phyloP scores from a whole-genome alignment of 371 early-diverging fungal species.

The Mucor mucedo region DNA sequence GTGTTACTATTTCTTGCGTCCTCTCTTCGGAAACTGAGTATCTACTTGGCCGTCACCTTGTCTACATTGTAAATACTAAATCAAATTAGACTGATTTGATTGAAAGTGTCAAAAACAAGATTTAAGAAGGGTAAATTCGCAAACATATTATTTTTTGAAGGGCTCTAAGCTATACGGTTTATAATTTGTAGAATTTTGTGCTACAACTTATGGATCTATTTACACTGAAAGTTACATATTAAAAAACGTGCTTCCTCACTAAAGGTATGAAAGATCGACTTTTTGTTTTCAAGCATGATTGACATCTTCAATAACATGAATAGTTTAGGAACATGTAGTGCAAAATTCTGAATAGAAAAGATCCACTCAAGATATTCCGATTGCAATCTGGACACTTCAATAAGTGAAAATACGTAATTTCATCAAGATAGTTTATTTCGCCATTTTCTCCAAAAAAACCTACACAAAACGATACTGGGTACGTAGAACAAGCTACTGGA shows the following conservation, averaged over 20 bases:
- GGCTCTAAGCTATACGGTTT: slow-evolving; percentile 1
- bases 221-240: slow-evolving; percentile 11
- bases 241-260: slow-evolving; percentile 14
- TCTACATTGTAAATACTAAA: slow-evolving; percentile 3
- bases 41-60: neutral
- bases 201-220: neutral
- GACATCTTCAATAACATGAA: slow-evolving; percentile 15
- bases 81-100: slow-evolving; percentile 4
- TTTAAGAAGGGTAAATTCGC: neutral
- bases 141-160: neutral
- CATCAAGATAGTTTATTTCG: slow-evolving; percentile 5
- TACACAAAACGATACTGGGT: slow-evolving; percentile 1
- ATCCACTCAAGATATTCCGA: slow-evolving; percentile 6
- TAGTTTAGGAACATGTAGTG: slow-evolving; percentile 12
- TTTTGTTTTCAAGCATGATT: slow-evolving; percentile 15
- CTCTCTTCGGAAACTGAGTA: slow-evolving; percentile 2
- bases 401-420: slow-evolving; percentile 13
- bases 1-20: neutral
- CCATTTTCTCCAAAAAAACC: slow-evolving; percentile 1
- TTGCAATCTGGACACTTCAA: slow-evolving; percentile 11
- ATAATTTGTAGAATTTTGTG: slow-evolving; percentile 1
- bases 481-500: slow-evolving; percentile 1
- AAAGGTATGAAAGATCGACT: slow-evolving; percentile 13
- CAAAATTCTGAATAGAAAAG: slow-evolving; percentile 10
- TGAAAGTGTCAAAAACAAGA: slow-evolving; percentile 1